Base-by-base conservation (phyloP, 306 rosid species). In the Oxytropis ochrocephala region DNA sequence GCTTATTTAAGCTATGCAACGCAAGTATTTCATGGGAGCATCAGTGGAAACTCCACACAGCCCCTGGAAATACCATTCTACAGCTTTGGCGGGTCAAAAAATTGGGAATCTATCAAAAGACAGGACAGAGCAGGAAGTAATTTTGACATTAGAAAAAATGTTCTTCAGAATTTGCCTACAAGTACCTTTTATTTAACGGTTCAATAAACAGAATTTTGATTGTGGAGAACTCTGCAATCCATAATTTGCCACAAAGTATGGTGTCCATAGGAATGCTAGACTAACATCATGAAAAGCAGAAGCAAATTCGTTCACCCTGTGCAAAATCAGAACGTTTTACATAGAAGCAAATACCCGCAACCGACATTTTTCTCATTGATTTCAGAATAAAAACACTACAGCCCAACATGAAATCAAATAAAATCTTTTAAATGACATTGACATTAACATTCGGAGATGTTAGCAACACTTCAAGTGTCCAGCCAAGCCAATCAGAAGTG, bases 401-500 rank as follows among this genome's bases (percentile, higher is more conserved):
- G 41, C n/a, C 70, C 42, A n/a, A 29, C 57, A 30, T 32, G 16
- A 32, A 29, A 65, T 48, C 57, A 47, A 47, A 62, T 41, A 62
- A 19, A 62, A 60, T 41, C 51, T 30, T 46, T 7, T 44, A 44
- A 24, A 64, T 24, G 29, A 24, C 29, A 24, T 43, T n/a, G 55
- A n/a, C 70, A 62, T 6, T 5, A 27, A 44, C 14, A 32, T 29
- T 64, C 12, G 65, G 59, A 79, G 66, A 79, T 46, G 74, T 58
- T 30, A 29, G 82, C 65, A 61, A 76, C 54, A 54, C 80, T 60
- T 47, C 53, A 44, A 70, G 73, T 73, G 32, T 48, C 64, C 64
- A 9, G 81, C 77, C 78, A 49, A 9, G 81, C 77, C 78, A 49
- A 81, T 89, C 88, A 95, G 83, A 95, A 95, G 83, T 89, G 99